A percentile compares a stretch with the other conserved stretches of the same genome.
Conservation (phyloP, 2,329 filamentous ascomycete species). For the Biscogniauxia sp. region DNA sequence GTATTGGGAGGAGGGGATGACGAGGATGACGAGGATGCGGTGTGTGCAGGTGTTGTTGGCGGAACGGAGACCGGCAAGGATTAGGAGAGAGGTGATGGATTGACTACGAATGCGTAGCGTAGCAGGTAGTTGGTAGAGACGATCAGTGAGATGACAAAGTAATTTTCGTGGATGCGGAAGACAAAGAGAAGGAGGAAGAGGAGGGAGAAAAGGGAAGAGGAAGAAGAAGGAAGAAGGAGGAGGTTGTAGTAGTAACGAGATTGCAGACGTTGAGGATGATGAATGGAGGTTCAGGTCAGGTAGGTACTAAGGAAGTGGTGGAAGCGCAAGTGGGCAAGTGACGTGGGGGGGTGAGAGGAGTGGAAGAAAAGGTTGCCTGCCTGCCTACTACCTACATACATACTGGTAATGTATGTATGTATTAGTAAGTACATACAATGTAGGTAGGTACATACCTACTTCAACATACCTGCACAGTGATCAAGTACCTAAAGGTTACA, state of each 20-base stretch:
- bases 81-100: not conserved
- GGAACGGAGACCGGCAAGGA: not conserved
- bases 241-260: not conserved
- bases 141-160: slow-evolving; percentile 3
- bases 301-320: slow-evolving; percentile 3
- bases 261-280: slow-evolving; percentile 5
- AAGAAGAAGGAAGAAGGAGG: slow-evolving; percentile 2
- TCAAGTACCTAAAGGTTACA: not conserved
- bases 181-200: slow-evolving; percentile 16
- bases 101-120: not conserved
- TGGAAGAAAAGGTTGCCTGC: not conserved
- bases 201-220: slow-evolving; percentile 11
- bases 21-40: not conserved
- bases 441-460: too few relatives aligned
- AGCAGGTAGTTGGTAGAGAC: not conserved
- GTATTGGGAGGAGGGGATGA: not conserved
- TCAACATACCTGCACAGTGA: too few relatives aligned
- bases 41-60: not conserved
- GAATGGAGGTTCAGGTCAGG: slow-evolving; percentile 11
- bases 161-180: slow-evolving; percentile 10
- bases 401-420: not conserved
- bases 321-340: not conserved
- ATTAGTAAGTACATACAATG: not conserved
- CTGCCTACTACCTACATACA: not conserved
- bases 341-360: slow-evolving; percentile 2